These are phyloP conservation scores for Articulospora tetracladia DNA, from an alignment of 495 filamentous ascomycete genomes.

Conservation along the genomic window DNA sequence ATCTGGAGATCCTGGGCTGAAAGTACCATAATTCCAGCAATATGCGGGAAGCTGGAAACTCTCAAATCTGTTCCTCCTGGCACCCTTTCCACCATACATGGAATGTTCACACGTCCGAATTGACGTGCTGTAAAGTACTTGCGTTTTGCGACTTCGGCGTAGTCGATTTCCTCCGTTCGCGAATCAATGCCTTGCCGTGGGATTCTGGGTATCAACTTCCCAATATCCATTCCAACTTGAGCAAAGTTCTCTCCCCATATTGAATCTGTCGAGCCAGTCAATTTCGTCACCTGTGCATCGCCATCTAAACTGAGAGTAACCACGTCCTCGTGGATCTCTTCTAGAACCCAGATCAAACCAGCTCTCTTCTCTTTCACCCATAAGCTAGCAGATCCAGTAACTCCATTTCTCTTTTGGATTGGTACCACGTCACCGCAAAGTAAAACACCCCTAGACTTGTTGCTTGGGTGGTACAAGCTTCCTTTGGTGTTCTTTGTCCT, in stretches of 20 bases:
- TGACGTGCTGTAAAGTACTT: conserved; percentile 82
- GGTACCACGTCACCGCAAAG: conserved; percentile 97
- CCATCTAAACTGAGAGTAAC: conserved; percentile 69
- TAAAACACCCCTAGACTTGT: conserved; percentile 84
- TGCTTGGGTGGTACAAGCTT: conserved; percentile 52
- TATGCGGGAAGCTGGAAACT: conserved; percentile 92
- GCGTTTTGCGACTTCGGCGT: conserved; percentile 60
- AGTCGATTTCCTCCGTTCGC: conserved; percentile 64
- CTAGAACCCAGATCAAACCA: conserved; percentile 93
- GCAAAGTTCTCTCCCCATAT: conserved; percentile 77
- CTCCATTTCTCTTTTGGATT: conserved; percentile 90
- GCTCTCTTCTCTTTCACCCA: conserved; percentile 98
- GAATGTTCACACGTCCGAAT: conserved; percentile 68
- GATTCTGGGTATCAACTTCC: conserved; percentile 72
- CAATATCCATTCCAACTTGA: conserved; percentile 63
- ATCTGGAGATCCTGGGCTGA: conserved; percentile 71
- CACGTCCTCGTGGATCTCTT: conserved; percentile 95
- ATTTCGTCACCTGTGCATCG: conserved; percentile 62
- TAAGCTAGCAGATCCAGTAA: conserved; percentile 84
- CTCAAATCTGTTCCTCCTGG: conserved; percentile 63
- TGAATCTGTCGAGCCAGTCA: conserved; percentile 63
- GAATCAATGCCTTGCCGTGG: conserved; percentile 66
- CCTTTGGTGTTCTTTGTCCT: conserved; percentile 36
- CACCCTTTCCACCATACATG: conserved; percentile 67
- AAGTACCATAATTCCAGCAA: conserved; percentile 93